Evolutionary conservation across 1,284 basidiomycete species (phyloP).

Genomic region (Athelia psychrophila): DNA sequence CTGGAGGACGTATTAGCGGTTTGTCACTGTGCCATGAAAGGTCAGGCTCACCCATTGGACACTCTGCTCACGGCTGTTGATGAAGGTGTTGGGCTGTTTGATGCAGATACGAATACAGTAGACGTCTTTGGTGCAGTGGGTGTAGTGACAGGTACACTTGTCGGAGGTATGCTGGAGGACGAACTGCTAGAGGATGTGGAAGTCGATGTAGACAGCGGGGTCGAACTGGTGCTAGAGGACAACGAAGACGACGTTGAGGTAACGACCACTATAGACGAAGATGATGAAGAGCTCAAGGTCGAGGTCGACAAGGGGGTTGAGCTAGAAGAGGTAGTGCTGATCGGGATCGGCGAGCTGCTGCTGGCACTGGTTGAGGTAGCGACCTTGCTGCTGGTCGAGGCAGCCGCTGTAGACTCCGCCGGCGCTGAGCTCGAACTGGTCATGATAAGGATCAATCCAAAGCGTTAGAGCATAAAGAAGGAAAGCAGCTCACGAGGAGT

Average conservation of each 20-base stretch:
- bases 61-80: neutral
- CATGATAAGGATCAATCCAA: too few species aligned
- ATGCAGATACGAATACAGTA: too few species aligned
- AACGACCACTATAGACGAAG: constrained; percentile 5
- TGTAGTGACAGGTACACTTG: neutral
- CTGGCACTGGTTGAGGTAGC: neutral
- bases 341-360: neutral
- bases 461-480: too few species aligned
- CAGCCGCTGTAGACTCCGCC: neutral
- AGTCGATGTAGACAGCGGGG: constrained; percentile 3
- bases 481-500: too few species aligned
- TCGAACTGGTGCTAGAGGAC: constrained; percentile 3
- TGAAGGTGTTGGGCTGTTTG: neutral
- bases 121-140: neutral
- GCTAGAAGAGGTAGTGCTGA: neutral
- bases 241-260: constrained; percentile 10
- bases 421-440: too few species aligned
- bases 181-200: constrained; percentile 2
- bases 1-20: constrained; percentile 27
- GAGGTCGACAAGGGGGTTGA: constrained; percentile 6
- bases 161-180: constrained; percentile 3
- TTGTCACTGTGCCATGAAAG: neutral
- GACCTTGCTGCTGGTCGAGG: neutral
- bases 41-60: neutral
- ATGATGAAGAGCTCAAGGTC: constrained; percentile 10